Evolutionary conservation across 2,329 filamentous ascomycete genomes (phyloP).

Genomic region (Aspergillus awamori): DNA sequence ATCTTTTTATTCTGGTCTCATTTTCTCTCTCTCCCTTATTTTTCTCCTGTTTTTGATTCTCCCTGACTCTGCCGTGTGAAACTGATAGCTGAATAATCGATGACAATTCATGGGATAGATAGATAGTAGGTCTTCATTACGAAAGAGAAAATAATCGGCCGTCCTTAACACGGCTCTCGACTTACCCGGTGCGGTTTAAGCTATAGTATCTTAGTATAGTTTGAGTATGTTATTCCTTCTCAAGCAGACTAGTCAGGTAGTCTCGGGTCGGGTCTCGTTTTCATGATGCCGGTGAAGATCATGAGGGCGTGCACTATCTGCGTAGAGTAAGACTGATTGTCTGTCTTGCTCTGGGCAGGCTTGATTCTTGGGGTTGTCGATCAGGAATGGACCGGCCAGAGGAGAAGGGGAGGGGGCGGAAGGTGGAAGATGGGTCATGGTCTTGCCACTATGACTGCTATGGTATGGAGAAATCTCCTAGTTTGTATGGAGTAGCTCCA

Average conservation of each 20-base stretch:
- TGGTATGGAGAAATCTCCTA: background rate
- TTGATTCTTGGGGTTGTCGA: slow-evolving; percentile 6
- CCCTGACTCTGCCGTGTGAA: too few relatives aligned
- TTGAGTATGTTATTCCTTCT: background rate
- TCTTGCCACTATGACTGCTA: background rate
- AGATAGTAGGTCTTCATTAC: too few relatives aligned
- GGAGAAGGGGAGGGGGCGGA: background rate
- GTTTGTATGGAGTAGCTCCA: background rate
- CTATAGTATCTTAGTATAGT: too few relatives aligned
- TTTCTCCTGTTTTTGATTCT: too few relatives aligned
- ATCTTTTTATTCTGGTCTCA: too few relatives aligned
- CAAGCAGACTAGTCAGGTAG: background rate
- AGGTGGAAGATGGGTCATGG: background rate
- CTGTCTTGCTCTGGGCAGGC: background rate
- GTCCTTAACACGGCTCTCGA: background rate
- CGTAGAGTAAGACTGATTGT: background rate
- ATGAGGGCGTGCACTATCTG: background rate
- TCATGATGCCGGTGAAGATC: slow-evolving; percentile 7
- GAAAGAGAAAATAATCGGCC: too few relatives aligned
- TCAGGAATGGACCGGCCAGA: background rate
- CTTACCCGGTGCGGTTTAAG: too few relatives aligned
- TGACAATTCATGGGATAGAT: too few relatives aligned
- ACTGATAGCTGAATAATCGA: too few relatives aligned
- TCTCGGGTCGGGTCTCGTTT: slow-evolving; percentile 5
- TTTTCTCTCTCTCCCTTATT: too few relatives aligned